Base-by-base conservation (phyloP, 1,284 basidiomycete species). In the Fereydounia khargensis region DNA sequence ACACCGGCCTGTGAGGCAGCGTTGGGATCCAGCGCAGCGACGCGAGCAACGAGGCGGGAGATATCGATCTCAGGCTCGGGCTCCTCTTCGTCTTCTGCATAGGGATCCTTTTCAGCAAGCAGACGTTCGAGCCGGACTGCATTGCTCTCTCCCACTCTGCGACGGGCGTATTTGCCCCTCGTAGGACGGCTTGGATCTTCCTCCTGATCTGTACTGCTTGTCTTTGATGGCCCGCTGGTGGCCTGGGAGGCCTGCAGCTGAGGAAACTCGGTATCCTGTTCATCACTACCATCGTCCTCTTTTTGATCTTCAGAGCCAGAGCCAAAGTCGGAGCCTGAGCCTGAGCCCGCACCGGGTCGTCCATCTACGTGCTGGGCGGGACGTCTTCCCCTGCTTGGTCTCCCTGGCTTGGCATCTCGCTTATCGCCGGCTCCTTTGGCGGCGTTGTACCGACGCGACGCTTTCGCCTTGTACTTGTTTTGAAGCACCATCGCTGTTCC, bases 401-500 rank as follows among this genome's bases (percentile, higher is more conserved):
- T 4, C 33, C 52, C 19, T 35, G 40, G 11, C 35, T 32, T n/a
- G 7, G 28, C 38, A 4, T 47, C 34, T 9, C 21, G 28, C 2
- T 47, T 27, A 8, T n/a, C 11, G 10, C 33, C 22, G 24, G 30
- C 33, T 18, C 23, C 40, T 18, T 58, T 47, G 0, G 32, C 3
- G 14, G 54, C 45, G 20, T 71, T 55, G 55, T 74, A 73, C 11
- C 59, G 48, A 27, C 66, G 41, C 24, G 70, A 73, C 3, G 73
- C 73, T 20, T 64, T 57, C 11, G 73, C 73, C 40, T 74, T 74
- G 69, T 67, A 73, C 40, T 73, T 74, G 56, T 74, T 73, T 28
- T 74, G 73, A 28, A 74, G 47, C 24, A 73, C 71, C 73, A 74
- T 74, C 1, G n/a, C n/a, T n/a, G n/a, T n/a, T n/a, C n/a, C n/a